phyloP scores from a whole-genome alignment of 345 rosid species.

The Eucalyptus viminalis region DNA sequence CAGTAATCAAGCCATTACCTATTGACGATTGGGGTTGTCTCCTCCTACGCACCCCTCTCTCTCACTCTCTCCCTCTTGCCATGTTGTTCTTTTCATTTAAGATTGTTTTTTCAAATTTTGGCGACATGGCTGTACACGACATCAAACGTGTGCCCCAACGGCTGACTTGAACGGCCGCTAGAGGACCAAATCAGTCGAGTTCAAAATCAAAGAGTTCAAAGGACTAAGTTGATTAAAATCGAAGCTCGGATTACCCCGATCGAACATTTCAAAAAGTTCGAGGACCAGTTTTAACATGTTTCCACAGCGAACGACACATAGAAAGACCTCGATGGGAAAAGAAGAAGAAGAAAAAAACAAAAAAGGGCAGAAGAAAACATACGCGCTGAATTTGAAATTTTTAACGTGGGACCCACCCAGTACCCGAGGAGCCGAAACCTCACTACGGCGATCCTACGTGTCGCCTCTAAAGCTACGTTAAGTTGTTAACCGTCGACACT shows the following conservation, averaged over 20 bases:
- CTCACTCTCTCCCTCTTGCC: neutral
- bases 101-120: neutral
- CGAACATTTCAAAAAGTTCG: neutral
- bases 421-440: neutral
- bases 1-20: neutral
- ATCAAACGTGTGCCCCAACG: neutral
- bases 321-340: neutral
- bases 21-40: accelerated
- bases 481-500: neutral
- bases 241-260: neutral
- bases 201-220: neutral
- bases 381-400: neutral
- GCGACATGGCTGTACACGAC: neutral
- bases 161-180: neutral
- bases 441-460: neutral
- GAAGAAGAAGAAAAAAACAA: neutral
- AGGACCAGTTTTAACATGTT: neutral
- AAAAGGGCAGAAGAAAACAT: neutral
- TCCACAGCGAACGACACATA: neutral
- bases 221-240: neutral
- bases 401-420: neutral
- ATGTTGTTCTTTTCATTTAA: neutral
- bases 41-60: neutral
- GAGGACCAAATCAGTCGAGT: neutral
- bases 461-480: neutral